These are phyloP conservation scores for Fusarium xylarioides DNA, from an alignment of 2,329 filamentous ascomycete species.

Conservation along the genomic window DNA sequence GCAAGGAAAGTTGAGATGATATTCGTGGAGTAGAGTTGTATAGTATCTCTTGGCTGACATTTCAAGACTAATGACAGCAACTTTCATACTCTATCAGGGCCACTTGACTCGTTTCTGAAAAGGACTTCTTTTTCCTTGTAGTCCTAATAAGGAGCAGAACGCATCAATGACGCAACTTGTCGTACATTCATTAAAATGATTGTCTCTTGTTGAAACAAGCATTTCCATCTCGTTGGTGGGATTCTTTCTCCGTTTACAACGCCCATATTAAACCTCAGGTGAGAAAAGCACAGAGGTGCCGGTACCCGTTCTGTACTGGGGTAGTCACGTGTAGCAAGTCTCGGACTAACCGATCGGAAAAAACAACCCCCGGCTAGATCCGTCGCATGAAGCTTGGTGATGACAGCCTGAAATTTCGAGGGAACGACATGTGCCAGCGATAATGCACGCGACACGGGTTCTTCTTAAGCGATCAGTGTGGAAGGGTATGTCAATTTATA, in stretches of 20 bases:
- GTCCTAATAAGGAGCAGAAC: not conserved
- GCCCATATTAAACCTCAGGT: slow-evolving; percentile 10
- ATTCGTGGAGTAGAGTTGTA: not conserved
- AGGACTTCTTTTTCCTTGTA: not conserved
- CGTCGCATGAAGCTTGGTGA: slow-evolving; percentile 33
- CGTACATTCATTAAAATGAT: not conserved
- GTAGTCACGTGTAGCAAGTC: slow-evolving; percentile 6
- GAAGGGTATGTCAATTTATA: slow-evolving; percentile 71
- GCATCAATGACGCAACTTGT: slow-evolving; percentile 1
- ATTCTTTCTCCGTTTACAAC: slow-evolving; percentile 22
- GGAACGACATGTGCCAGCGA: slow-evolving; percentile 42
- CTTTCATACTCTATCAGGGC: not conserved
- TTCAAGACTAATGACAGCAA: not conserved
- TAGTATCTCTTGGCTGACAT: not conserved
- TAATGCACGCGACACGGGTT: slow-evolving; percentile 75
- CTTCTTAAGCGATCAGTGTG: slow-evolving; percentile 82
- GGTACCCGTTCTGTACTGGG: not conserved
- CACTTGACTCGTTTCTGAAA: not conserved
- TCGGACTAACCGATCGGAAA: slow-evolving; percentile 35
- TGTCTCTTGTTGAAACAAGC: slow-evolving; percentile 19
- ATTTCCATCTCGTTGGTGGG: slow-evolving; percentile 29
- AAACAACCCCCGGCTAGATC: slow-evolving; percentile 9
- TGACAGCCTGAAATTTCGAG: slow-evolving; percentile 34
- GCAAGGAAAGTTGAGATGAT: not conserved
- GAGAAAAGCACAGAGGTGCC: slow-evolving; percentile 12